phyloP scores from a whole-genome alignment of 495 filamentous ascomycete genomes.

The Neurospora sublineolata region DNA sequence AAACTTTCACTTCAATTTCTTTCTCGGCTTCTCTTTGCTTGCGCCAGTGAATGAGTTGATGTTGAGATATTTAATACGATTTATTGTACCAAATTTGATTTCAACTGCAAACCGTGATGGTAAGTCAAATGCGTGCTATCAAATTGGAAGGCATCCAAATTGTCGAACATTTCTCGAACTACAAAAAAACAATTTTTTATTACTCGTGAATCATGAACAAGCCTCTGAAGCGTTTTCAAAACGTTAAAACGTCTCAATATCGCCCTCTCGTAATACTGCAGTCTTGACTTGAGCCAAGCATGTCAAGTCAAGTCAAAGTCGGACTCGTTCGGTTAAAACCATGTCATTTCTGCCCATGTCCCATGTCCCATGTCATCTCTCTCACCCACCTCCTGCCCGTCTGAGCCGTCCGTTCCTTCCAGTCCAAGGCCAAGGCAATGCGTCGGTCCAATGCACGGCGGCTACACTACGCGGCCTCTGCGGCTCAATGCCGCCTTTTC shows the following conservation, averaged over 20 bases:
- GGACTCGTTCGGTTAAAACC: neutral
- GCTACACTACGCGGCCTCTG: neutral
- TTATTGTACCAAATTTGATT: neutral
- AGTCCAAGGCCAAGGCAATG: neutral
- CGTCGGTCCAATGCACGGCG: neutral
- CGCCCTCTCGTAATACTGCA: too few species aligned
- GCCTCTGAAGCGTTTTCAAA: neutral
- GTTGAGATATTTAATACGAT: neutral
- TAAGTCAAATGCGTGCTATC: too few species aligned
- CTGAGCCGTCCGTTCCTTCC: neutral
- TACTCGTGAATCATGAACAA: neutral
- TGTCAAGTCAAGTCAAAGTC: neutral
- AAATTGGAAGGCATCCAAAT: too few species aligned
- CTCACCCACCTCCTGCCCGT: neutral
- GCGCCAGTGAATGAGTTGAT: neutral
- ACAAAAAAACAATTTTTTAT: too few species aligned
- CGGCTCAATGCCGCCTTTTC: neutral
- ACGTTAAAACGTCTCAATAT: neutral
- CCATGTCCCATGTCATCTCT: neutral
- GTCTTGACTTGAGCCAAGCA: too few species aligned
- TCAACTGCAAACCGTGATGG: too few species aligned
- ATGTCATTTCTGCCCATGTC: neutral
- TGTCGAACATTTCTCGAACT: too few species aligned
- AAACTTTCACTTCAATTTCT: neutral
- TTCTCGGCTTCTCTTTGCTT: neutral